Conservation (phyloP, 139 green algal species). For the Tetratostichococcus sp. region DNA sequence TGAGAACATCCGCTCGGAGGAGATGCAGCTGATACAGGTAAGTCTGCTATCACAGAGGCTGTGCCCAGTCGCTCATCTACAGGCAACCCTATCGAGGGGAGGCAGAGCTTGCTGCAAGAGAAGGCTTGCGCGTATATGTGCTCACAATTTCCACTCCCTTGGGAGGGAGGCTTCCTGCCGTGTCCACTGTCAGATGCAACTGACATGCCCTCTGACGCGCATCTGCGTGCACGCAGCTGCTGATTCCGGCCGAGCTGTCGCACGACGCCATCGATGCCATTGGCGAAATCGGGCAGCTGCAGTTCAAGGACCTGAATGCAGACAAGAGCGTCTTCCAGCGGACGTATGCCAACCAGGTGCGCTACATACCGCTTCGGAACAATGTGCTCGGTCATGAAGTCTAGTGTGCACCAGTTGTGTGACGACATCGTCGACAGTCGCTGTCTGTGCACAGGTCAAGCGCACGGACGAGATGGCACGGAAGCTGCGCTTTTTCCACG, state of each 20-base stretch:
- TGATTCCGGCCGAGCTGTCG: conserved; percentile 92
- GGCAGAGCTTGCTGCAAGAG: no score
- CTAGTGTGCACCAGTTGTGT: no score
- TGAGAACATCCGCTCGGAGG: conserved; percentile 62
- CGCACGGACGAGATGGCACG: conserved; percentile 95
- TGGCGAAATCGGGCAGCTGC: conserved; percentile 81
- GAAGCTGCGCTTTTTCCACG: conserved; percentile 90
- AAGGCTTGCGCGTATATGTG: no score
- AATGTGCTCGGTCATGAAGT: no score
- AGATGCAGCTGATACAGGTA: conserved; percentile 97
- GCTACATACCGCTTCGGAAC: no score
- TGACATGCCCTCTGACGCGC: no score
- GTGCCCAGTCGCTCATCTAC: neutral
- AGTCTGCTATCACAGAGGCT: no score
- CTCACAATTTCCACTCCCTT: no score
- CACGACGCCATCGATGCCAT: conserved; percentile 86
- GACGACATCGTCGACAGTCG: no score
- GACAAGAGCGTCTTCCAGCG: conserved; percentile 90
- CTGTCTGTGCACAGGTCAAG: conserved; percentile 74
- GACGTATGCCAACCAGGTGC: conserved; percentile 86
- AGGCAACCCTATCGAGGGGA: neutral
- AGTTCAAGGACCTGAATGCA: conserved; percentile 92
- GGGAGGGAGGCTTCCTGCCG: no score
- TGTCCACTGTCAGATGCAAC: no score
- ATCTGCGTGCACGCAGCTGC: conserved; percentile 72